Evolutionary conservation across 768 basidiomycete genomes (phyloP), one percentile per base, ranked within the genome.

Genomic region (Termitomyces sp.): DNA sequence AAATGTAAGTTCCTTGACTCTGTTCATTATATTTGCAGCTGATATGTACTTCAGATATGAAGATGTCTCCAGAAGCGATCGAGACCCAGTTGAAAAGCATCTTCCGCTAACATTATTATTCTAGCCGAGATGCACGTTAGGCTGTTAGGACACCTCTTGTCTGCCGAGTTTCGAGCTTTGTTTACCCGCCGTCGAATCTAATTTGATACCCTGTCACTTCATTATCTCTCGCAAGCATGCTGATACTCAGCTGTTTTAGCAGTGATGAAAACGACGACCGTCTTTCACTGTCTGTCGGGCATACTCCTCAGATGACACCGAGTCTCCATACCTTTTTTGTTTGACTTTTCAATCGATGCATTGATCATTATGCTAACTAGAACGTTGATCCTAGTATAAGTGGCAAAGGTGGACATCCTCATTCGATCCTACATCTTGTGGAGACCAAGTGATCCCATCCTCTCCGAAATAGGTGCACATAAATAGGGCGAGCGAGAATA

Each of bases 1-100:
- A 88, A 89, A 69, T 88, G 86, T 87, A 64, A 45, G 84, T 73
- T n/a, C 16, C 37, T 35, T 48, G 6, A 5, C 56, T 23, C 21
- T 45, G 12, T 48, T 34, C 45, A 2, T 59, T 21, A 49, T 23
- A 35, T 14, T 10, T 29, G 41, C 40, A 45, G 38, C 50, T 66
- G 45, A 70, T 59, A 46, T 16, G 44, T 61, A 17, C 46, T 53
- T 37, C 61, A 92, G 90, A 92, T 72, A 91, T 92, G 74, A 92
- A 90, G 68, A 72, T 86, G 70, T 81, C 87, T 0, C 73, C 85
- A 0, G 89, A 91, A 29, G 86, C 86, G 47, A 88, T 92, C 21
- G 90, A 92, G 64, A 69, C 73, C 7, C 83, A 87, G 62, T 82
- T 91, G 56, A 79, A 83, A 62, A 78, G 75, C 34, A 83, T 90